Evolutionary conservation across 495 filamentous ascomycete species (phyloP), one percentile per base, ranked within the genome.

Genomic region (Penicillium steckii): DNA sequence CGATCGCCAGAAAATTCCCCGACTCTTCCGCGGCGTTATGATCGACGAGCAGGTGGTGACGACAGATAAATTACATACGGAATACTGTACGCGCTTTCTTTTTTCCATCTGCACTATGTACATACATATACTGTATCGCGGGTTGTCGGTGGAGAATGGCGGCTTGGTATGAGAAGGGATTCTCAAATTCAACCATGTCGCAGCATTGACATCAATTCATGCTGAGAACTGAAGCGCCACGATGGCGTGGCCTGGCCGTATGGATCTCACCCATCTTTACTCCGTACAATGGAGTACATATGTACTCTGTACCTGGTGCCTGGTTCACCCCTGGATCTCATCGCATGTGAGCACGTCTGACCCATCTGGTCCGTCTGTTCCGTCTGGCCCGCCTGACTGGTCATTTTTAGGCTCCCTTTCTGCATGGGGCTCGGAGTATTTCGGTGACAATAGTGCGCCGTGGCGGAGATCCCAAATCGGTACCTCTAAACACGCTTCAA

Each of bases 101-200:
- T 27, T 4, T 4, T 5, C 26, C 4, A 38, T 43, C 29, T 43
- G 40, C 13, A 24, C 40, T 43, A 10, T 25, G 3, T 19, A 13
- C n/a, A 19, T 13, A 3, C 40, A 18, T 43, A 19, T 6, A 19
- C 10, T 37, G 33, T 15, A 23, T 18, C 13, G 18, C 23, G 7
- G 40, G 23, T 15, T 7, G 2, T n/a, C 15, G 13, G 8, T 4
- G 33, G 8, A 37, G 4, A 4, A 37, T 15, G 26, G 24, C 9
- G 23, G 45, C 37, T 49, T 48, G 46, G 38, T 19, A 48, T 42
- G 40, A 37, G 46, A n/a, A n/a, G 50, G 44, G 59, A 61, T 56
- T 59, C 44, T 49, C 49, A 32, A 55, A 62, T 59, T 48, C 23
- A 46, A 53, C 44, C 33, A 13, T 15, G 30, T 44, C 43, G 40